These are phyloP conservation scores for Fusarium floridanum DNA, from an alignment of 2,329 filamentous ascomycete genomes.

Conservation along the genomic window DNA sequence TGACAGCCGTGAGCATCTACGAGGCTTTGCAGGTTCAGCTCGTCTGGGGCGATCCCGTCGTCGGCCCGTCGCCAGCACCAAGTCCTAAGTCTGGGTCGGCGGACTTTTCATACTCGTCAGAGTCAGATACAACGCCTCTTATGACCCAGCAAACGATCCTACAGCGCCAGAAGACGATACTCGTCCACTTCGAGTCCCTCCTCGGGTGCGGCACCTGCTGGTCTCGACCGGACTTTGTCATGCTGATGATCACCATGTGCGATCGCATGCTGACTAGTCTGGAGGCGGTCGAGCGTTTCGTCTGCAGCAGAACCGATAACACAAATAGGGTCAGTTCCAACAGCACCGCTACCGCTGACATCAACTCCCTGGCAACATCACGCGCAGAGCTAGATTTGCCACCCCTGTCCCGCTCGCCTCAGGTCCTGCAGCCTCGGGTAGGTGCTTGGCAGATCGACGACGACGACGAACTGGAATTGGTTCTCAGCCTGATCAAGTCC, in stretches of 20 bases:
- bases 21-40: background rate
- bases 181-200: background rate
- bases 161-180: background rate
- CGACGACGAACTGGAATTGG: background rate
- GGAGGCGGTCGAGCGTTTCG: background rate
- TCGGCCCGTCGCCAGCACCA: background rate
- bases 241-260: background rate
- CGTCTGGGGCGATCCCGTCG: background rate
- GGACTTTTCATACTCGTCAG: background rate
- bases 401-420: background rate
- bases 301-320: background rate
- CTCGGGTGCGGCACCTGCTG: background rate
- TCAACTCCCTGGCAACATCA: background rate
- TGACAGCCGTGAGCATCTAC: background rate
- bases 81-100: background rate
- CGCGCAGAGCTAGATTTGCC: background rate
- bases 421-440: background rate
- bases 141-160: background rate
- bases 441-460: background rate
- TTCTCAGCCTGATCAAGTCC: background rate
- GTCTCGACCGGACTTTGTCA: background rate
- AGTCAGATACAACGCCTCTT: background rate
- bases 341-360: background rate
- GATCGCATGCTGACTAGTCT: background rate
- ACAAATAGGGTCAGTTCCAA: background rate